phyloP scores from a whole-genome alignment of 495 filamentous ascomycete species.

The Lasiosphaeria miniovina region DNA sequence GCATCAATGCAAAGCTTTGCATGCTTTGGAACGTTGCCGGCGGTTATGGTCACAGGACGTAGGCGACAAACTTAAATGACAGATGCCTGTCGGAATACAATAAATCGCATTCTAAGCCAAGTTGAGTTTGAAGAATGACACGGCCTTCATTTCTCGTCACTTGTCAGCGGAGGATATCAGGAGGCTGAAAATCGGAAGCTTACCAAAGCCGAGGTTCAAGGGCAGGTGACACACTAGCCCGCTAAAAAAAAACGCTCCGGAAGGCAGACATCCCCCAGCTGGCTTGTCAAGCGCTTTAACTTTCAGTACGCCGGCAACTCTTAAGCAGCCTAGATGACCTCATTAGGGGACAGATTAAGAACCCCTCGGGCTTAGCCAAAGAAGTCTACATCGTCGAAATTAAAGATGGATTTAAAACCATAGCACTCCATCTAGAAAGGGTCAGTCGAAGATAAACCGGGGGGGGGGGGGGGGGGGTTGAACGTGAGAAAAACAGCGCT shows the following conservation, averaged over 20 bases:
- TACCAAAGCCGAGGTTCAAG: background rate
- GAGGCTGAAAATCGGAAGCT: background rate
- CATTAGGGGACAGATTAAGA: background rate
- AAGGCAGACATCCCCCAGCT: no score
- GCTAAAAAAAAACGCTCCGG: background rate
- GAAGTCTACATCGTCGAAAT: conserved; percentile 25
- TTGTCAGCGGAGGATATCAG: background rate
- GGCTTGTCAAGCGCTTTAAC: no score
- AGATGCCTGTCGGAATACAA: no score
- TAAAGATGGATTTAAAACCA: conserved; percentile 30
- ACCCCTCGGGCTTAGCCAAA: conserved; percentile 17
- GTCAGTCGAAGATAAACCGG: background rate
- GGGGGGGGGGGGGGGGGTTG: background rate
- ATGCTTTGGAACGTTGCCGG: no score
- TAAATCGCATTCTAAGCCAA: no score
- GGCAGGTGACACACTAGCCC: background rate
- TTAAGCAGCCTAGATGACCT: no score
- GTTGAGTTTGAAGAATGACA: no score
- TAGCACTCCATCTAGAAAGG: conserved; percentile 8
- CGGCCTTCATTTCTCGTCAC: background rate
- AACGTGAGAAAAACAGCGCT: background rate
- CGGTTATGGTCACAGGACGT: no score
- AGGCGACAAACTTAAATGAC: no score
- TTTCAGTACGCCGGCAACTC: no score
- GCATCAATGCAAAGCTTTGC: no score